Evolutionary conservation across 2,329 filamentous ascomycete genomes (phyloP).

Genomic region (Neofusicoccum sp.): DNA sequence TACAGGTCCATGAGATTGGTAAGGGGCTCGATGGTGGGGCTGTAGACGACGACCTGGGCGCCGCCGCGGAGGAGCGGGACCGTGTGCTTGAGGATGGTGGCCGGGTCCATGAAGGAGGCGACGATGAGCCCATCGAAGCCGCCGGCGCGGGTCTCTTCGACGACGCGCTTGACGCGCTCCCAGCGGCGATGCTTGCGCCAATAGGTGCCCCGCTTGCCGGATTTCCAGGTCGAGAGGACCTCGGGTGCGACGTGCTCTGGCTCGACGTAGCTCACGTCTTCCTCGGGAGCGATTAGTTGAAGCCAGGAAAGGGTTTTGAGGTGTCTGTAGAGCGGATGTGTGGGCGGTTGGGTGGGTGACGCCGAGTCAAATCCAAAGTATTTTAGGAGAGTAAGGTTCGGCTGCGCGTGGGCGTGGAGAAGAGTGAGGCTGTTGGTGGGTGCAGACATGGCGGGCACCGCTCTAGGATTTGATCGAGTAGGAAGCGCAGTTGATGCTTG

Average conservation of each 20-base stretch:
- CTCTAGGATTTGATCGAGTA: slow-evolving; percentile 26
- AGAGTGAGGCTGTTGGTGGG: slow-evolving; percentile 75
- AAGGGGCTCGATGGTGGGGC: slow-evolving; percentile 75
- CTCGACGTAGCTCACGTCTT: slow-evolving; percentile 72
- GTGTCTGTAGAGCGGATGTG: slow-evolving; percentile 77
- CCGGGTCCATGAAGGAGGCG: slow-evolving; percentile 77
- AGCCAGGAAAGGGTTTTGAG: slow-evolving; percentile 88
- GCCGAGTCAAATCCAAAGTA: slow-evolving; percentile 84
- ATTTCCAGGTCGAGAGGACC: slow-evolving; percentile 69
- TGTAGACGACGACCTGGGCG: slow-evolving; percentile 82
- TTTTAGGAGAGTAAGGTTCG: slow-evolving; percentile 81
- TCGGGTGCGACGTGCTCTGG: slow-evolving; percentile 60
- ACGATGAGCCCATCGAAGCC: slow-evolving; percentile 81
- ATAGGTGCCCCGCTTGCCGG: slow-evolving; percentile 78
- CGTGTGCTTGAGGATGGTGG: slow-evolving; percentile 69
- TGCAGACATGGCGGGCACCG: slow-evolving; percentile 59
- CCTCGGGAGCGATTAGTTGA: slow-evolving; percentile 74
- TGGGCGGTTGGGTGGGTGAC: slow-evolving; percentile 51
- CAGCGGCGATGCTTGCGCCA: slow-evolving; percentile 86
- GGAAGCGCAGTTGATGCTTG: not conserved
- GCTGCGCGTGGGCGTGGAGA: slow-evolving; percentile 77
- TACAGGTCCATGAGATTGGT: slow-evolving; percentile 78
- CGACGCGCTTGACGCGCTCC: slow-evolving; percentile 67
- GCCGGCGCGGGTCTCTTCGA: slow-evolving; percentile 71
- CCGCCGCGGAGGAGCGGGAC: slow-evolving; percentile 81